Conservation (phyloP, 2,329 filamentous ascomycete genomes). For the Pleomassaria siparia region DNA sequence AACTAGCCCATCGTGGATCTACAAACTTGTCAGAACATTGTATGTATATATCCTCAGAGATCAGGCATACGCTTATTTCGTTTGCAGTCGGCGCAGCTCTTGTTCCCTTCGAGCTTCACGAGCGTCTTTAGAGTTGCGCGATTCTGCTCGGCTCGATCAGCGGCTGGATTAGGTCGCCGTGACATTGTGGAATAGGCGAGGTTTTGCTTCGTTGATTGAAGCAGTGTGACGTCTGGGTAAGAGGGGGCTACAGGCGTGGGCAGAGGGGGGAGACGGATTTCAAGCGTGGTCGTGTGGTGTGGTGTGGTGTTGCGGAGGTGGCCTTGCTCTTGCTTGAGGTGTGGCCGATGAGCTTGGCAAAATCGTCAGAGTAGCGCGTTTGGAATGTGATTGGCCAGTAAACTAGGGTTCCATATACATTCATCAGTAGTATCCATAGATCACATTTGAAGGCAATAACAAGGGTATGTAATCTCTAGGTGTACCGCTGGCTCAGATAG, state of each 20-base stretch:
- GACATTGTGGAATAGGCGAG: slow-evolving; percentile 63
- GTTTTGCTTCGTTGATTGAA: not conserved
- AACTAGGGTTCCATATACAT: not conserved
- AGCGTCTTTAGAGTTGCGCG: slow-evolving; percentile 91
- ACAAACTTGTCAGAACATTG: slow-evolving; percentile 22
- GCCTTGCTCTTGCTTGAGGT: not conserved
- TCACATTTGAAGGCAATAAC: too few relatives aligned
- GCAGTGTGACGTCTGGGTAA: not conserved
- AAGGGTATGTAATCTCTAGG: too few relatives aligned
- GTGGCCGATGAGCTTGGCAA: slow-evolving; percentile 2
- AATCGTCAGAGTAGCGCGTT: not conserved
- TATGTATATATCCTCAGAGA: not conserved
- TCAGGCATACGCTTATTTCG: slow-evolving; percentile 83
- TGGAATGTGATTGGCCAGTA: slow-evolving; percentile 7
- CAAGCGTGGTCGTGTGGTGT: not conserved
- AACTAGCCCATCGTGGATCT: slow-evolving; percentile 99
- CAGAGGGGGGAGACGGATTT: not conserved
- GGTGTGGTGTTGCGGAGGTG: not conserved
- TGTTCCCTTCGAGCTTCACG: slow-evolving; percentile 92
- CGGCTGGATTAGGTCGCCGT: slow-evolving; percentile 75
- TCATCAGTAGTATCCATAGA: too few relatives aligned
- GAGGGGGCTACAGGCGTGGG: not conserved
- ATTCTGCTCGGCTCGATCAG: slow-evolving; percentile 90
- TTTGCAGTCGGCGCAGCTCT: slow-evolving; percentile 98
- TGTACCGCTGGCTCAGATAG: too few relatives aligned